These are phyloP conservation scores for Calonectria henricotiae DNA, from an alignment of 2,329 filamentous ascomycete genomes.

Conservation along the genomic window DNA sequence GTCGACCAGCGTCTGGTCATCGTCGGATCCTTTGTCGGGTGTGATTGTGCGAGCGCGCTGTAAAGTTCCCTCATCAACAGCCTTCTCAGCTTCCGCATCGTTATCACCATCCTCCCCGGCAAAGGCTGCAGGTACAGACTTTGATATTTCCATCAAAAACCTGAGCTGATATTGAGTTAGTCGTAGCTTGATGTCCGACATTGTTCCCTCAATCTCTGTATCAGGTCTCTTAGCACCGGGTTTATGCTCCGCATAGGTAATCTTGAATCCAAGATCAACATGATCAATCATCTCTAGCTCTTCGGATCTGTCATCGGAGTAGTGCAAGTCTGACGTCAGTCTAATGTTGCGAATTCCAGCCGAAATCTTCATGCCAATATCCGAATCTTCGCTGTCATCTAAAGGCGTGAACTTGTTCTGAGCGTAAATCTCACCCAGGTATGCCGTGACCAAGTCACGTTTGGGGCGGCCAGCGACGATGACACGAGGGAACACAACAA, in stretches of 20 bases:
- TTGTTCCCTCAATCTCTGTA: slow-evolving; percentile 89
- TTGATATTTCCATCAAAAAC: slow-evolving; percentile 89
- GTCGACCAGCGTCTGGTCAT: slow-evolving; percentile 66
- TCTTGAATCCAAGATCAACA: slow-evolving; percentile 92
- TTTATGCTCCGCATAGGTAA: slow-evolving; percentile 92
- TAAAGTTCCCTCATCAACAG: slow-evolving; percentile 75
- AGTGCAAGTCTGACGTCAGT: slow-evolving; percentile 91
- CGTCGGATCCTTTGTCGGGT: slow-evolving; percentile 53
- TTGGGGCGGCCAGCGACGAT: slow-evolving; percentile 79
- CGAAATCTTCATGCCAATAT: slow-evolving; percentile 89
- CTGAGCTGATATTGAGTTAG: slow-evolving; percentile 93
- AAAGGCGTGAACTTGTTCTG: slow-evolving; percentile 93
- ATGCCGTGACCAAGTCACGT: slow-evolving; percentile 90
- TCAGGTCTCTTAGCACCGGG: slow-evolving; percentile 86
- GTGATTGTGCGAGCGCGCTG: slow-evolving; percentile 65
- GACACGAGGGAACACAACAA: slow-evolving; percentile 91
- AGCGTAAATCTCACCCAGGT: slow-evolving; percentile 96
- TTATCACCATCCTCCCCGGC: slow-evolving; percentile 77
- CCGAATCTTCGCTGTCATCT: slow-evolving; percentile 81
- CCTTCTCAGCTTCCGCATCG: slow-evolving; percentile 82
- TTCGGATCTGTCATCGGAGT: slow-evolving; percentile 79
- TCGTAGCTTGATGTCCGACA: slow-evolving; percentile 93
- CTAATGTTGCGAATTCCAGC: slow-evolving; percentile 94
- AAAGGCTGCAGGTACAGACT: slow-evolving; percentile 91
- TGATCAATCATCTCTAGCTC: slow-evolving; percentile 98